phyloP scores from a whole-genome alignment of 1,284 basidiomycete genomes.

The Moesziomyces sp. region DNA sequence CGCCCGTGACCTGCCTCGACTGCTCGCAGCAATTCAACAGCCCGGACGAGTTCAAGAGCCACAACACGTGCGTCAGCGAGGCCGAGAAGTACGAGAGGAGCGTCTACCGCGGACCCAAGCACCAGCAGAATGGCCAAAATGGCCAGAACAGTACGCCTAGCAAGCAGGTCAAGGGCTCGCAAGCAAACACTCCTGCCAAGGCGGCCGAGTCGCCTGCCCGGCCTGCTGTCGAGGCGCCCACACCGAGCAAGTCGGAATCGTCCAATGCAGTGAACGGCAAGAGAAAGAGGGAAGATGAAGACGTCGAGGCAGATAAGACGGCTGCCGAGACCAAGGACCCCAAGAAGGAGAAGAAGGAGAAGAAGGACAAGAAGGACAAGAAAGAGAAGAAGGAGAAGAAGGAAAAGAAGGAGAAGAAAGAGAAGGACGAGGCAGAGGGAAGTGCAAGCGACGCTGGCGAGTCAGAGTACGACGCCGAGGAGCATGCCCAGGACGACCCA shows the following conservation, averaged over 20 bases:
- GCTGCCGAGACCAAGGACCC: constrained; percentile 34
- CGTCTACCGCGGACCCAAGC: constrained; percentile 45
- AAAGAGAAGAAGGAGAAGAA: constrained; percentile 47
- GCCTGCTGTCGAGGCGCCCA: background rate
- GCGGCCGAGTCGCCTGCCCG: background rate
- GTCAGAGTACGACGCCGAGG: constrained; percentile 14
- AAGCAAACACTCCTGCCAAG: constrained; percentile 5
- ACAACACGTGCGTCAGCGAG: constrained; percentile 66
- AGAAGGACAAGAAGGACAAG: constrained; percentile 27
- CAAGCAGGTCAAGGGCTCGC: constrained; percentile 20
- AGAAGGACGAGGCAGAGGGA: constrained; percentile 3
- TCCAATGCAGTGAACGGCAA: constrained; percentile 21
- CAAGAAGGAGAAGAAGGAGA: constrained; percentile 64
- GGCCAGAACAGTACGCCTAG: constrained; percentile 10
- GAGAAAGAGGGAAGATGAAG: constrained; percentile 29
- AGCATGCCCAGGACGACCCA: constrained; percentile 48
- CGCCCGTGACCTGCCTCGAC: constrained; percentile 65
- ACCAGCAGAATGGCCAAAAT: constrained; percentile 17
- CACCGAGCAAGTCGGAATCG: constrained; percentile 15
- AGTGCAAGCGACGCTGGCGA: constrained; percentile 5
- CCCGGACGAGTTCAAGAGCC: constrained; percentile 63
- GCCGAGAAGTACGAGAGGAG: constrained; percentile 66
- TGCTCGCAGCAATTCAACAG: constrained; percentile 63
- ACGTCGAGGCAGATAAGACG: background rate
- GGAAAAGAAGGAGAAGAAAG: constrained; percentile 12